Conservation (phyloP, 163 green algal genomes). For the Chlorella variabilis region DNA sequence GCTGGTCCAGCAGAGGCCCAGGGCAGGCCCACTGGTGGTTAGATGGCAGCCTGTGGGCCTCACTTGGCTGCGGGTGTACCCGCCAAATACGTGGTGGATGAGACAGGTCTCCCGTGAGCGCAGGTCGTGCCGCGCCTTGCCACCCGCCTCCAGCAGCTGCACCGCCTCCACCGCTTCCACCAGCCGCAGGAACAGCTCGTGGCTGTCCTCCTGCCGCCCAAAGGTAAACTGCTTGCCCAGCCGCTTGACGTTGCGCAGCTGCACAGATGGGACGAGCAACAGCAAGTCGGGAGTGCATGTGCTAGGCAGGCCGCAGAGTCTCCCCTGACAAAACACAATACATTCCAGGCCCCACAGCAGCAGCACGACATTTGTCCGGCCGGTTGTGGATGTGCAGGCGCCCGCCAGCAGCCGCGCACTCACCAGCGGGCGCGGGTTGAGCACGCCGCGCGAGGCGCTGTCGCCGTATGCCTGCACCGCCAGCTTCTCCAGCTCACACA, state of each 20-base stretch:
- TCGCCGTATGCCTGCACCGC: background rate
- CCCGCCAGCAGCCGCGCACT: background rate
- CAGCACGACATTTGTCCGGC: no score
- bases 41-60: no score
- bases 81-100: constrained; percentile 39
- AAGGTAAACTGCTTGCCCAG: constrained; percentile 32
- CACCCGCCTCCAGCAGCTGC: constrained; percentile 38
- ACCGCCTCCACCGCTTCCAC: constrained; percentile 25
- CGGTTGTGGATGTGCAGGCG: no score
- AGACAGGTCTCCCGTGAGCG: constrained; percentile 27
- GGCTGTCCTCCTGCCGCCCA: constrained; percentile 35
- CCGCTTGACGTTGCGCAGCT: constrained; percentile 18
- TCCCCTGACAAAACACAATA: no score
- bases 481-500: constrained; percentile 45
- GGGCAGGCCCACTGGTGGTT: no score
- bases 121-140: constrained; percentile 6
- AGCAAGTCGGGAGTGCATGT: no score
- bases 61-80: constrained; percentile 39
- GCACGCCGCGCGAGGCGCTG: background rate
- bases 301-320: no score
- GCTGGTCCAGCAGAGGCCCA: no score
- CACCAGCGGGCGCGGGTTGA: constrained; percentile 22
- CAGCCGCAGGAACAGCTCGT: constrained; percentile 32
- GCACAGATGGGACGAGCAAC: background rate
- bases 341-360: no score